phyloP scores from a whole-genome alignment of 2,329 filamentous ascomycete genomes.

The Dactylellina haptotyla region DNA sequence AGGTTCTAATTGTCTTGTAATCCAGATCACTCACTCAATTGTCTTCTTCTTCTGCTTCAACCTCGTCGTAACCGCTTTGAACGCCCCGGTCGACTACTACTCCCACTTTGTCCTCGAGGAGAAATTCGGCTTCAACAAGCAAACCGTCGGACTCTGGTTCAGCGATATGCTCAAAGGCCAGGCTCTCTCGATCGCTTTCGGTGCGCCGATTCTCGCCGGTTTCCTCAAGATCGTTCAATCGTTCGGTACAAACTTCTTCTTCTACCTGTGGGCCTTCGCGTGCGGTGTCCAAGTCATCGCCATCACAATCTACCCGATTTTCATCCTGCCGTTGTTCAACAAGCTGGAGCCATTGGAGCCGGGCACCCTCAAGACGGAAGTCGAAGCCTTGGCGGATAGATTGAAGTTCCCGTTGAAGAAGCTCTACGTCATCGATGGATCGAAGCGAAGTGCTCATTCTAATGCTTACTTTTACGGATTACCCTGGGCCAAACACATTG shows the following conservation, averaged over 20 bases:
- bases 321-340: slow-evolving; percentile 96
- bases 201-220: slow-evolving; percentile 86
- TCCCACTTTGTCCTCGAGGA: slow-evolving; percentile 96
- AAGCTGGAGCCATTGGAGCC: slow-evolving; percentile 92
- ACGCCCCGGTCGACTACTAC: slow-evolving; percentile 85
- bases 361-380: slow-evolving; percentile 84
- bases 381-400: slow-evolving; percentile 82
- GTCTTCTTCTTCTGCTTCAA: slow-evolving; percentile 90
- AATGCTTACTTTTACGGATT: slow-evolving; percentile 97
- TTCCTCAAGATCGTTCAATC: slow-evolving; percentile 94
- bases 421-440: slow-evolving; percentile 92
- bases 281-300: slow-evolving; percentile 89
- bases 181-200: slow-evolving; percentile 79
- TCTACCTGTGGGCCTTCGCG: slow-evolving; percentile 95
- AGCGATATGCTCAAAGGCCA: slow-evolving; percentile 93
- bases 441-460: slow-evolving; percentile 86
- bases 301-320: slow-evolving; percentile 94
- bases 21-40: slow-evolving; percentile 82
- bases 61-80: slow-evolving; percentile 80
- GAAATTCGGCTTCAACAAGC: slow-evolving; percentile 98
- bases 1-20: not conserved
- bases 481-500: slow-evolving; percentile 99
- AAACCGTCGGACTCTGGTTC: slow-evolving; percentile 87
- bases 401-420: slow-evolving; percentile 92
- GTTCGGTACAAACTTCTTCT: slow-evolving; percentile 95